phyloP scores from a whole-genome alignment of 805 yeast species.

The Teunomyces gatunensis region DNA sequence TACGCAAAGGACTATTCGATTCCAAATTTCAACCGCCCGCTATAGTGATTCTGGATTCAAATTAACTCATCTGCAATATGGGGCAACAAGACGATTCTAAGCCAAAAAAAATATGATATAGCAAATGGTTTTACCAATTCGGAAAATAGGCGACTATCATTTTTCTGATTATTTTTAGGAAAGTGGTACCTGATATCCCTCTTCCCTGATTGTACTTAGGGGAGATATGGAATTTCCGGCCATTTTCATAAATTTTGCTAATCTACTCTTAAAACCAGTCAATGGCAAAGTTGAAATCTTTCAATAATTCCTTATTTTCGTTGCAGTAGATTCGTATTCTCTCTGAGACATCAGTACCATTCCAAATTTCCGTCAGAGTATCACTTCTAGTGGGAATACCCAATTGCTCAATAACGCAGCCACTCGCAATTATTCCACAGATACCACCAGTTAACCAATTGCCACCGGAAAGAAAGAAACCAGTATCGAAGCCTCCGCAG shows the following conservation, averaged over 20 bases:
- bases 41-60: too few species aligned
- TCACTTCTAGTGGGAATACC: constrained; percentile 58
- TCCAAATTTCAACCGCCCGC: too few species aligned
- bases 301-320: constrained; percentile 11
- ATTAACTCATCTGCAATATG: neutral
- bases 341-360: constrained; percentile 46
- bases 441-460: constrained; percentile 55
- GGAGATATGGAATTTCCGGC: too few species aligned
- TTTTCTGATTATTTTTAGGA: neutral
- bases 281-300: neutral
- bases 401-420: constrained; percentile 73
- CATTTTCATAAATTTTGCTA: neutral
- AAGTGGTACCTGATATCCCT: too few species aligned
- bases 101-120: neutral
- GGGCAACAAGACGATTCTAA: too few species aligned
- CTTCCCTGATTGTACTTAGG: too few species aligned
- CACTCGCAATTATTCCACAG: constrained; percentile 76
- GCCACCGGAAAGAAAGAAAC: constrained; percentile 46
- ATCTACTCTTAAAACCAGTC: neutral
- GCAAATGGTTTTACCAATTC: neutral
- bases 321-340: constrained; percentile 43
- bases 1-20: neutral
- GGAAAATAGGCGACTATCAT: neutral
- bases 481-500: constrained; percentile 50
- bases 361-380: constrained; percentile 50